Base-by-base conservation (phyloP, 164 flowering plant genomes). In the Aristolochia contorta region DNA sequence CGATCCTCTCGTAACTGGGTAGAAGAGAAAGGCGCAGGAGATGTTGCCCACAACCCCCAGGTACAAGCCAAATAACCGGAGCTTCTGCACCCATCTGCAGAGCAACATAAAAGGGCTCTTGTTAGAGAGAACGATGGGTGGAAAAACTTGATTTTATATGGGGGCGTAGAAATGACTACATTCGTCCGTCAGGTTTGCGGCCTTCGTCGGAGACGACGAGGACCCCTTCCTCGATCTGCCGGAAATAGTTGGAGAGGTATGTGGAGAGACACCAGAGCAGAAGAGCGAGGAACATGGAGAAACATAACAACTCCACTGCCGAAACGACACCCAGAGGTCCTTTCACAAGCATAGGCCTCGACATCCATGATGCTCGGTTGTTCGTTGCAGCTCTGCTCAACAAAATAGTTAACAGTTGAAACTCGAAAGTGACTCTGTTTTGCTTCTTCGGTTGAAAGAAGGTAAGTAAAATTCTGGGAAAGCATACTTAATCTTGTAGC, bases 261-360 rank as follows among this genome's bases (percentile, higher is more conserved):
- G 14, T 22, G 52, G 65, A 62, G 48, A 84, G 72, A 10, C 80
- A 80, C 95, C 95, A 91, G 59, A 86, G 46, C 24, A 83, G 67
- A 55, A 90, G 89, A 6, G 82, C 82, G 2, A 85, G 58, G 62
- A 91, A 91, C 87, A 86, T 84, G 58, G 57, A 5, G 54, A 83
- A 67, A 54, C 85, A 76, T 53, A 71, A 60, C 9, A 85, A 52
- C 71, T 90, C 95, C 20, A 66, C 73, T 57, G 71, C 55, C 1
- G 84, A 73, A 57, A 90, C 86, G 20, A 86, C 76, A 30, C 97
- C 97, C n/a, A 90, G 65, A 0, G 98, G 89, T 0, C 95, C 97
- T 67, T 75, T 84, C 51, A 83, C 81, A 0, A 87, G 61, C 60
- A 79, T 59, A 4, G 94, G 87, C 48, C 70, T 67, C 30, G 30